Percentiles rank a stretch among this genome's conserved stretches.
Conservation (phyloP, 192 early-diverging fungal genomes). For the Coemansia sp. region DNA sequence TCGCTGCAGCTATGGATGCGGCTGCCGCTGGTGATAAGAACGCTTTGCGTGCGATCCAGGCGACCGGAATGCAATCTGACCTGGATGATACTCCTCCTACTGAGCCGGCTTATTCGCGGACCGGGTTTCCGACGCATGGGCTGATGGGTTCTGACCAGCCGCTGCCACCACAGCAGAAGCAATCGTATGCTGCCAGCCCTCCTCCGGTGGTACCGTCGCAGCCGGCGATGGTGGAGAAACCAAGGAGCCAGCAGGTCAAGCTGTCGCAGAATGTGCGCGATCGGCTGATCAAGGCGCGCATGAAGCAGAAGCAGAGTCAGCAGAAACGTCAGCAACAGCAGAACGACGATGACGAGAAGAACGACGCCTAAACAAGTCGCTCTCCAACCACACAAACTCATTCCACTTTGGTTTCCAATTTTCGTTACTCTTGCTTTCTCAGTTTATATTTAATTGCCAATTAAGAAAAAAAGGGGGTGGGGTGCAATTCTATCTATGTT, state of each 20-base stretch:
- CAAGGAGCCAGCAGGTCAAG: constrained; percentile 17
- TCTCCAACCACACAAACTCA: no score
- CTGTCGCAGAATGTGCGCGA: constrained; percentile 43
- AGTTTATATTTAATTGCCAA: no score
- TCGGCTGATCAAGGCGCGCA: constrained; percentile 43
- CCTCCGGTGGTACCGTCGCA: no score
- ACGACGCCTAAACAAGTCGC: no score
- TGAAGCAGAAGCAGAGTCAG: constrained; percentile 44
- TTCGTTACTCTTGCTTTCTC: not conserved
- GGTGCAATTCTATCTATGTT: not conserved
- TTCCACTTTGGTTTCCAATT: not conserved
- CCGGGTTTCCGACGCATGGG: constrained; percentile 15
- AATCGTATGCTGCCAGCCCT: no score
- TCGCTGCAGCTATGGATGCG: constrained; percentile 42
- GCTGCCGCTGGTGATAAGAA: constrained; percentile 50
- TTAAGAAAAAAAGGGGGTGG: no score
- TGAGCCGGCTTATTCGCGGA: constrained; percentile 24
- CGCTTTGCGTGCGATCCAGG: constrained; percentile 42
- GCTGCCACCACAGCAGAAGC: not conserved
- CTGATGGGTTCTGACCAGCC: not conserved
- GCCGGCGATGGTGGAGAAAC: no score
- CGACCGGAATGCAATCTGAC: constrained; percentile 32
- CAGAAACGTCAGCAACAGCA: constrained; percentile 9
- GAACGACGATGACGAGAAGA: not conserved
- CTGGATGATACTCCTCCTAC: constrained; percentile 31